Percentiles rank a stretch among this genome's conserved stretches.
Conservation (phyloP, 2,329 filamentous ascomycete genomes). For the Penicillium expansum region DNA sequence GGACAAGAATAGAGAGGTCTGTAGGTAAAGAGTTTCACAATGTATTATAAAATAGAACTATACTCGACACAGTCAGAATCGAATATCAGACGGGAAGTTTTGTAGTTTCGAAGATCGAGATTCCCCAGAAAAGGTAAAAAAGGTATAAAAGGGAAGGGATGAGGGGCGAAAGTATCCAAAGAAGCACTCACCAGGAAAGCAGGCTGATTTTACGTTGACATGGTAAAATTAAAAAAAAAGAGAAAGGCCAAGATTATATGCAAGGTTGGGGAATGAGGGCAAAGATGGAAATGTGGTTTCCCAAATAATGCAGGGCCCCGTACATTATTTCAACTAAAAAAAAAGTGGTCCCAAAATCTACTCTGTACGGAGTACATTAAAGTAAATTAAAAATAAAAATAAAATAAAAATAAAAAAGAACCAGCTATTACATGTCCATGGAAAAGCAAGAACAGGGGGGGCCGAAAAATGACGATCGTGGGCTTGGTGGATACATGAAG, state of each 20-base stretch:
- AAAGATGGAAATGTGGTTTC: constrained; percentile 13
- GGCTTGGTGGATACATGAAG: constrained; percentile 17
- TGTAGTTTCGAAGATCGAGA: neutral
- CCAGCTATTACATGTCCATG: constrained; percentile 26
- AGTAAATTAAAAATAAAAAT: neutral
- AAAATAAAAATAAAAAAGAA: constrained; percentile 14
- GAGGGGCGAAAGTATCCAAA: neutral
- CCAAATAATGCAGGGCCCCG: constrained; percentile 25
- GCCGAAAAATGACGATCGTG: constrained; percentile 32
- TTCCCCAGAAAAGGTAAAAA: neutral
- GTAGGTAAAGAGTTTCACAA: neutral
- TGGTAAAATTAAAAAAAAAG: constrained; percentile 6
- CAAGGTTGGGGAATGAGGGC: constrained; percentile 27
- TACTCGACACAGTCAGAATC: neutral
- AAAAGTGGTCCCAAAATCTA: constrained; percentile 1
- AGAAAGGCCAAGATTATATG: constrained; percentile 23
- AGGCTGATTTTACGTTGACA: constrained; percentile 26
- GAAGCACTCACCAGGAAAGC: constrained; percentile 21
- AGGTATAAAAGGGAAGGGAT: neutral
- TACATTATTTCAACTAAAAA: constrained; percentile 22
- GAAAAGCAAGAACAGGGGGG: constrained; percentile 31
- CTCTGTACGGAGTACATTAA: too few species aligned
- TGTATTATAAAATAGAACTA: constrained; percentile 3
- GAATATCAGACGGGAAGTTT: neutral
- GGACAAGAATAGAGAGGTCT: neutral